Base-by-base conservation (phyloP, 305 asterid genomes). In the Fraxinus platypoda region DNA sequence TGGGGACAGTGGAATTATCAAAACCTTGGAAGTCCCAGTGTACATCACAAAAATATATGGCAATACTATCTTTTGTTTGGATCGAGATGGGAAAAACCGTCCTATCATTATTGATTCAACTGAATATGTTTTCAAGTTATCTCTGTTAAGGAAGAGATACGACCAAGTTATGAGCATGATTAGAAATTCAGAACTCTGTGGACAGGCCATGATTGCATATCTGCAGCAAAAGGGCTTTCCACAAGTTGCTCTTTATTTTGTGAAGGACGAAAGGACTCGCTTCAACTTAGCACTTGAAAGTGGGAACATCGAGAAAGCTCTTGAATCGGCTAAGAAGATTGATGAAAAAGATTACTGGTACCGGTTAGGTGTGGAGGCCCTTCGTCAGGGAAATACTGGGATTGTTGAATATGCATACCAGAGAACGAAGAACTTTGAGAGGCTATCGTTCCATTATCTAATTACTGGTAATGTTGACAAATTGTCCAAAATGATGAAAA, bases 171-270 rank as follows among this genome's bases (percentile, higher is more conserved):
- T 92, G 96, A 88, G 87, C 86, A 88, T 88, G 91, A 88, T 88
- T 37, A 86, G 77, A 80, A 88, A 88, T 38, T 86, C 91, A 4
- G 88, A 86, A 43, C 71, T 88, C 11, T 88, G 91, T 76, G 91
- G 91, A 37, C 91, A 88, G 82, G 91, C 91, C 68, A 87, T 87
- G 96, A 92, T 92, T 76, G 92, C 96, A 1, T 92, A 92, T 87
- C 83, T 92, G 81, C 96, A 92, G 90, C 96, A 92, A 85, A 92
- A 92, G 88, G 96, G 96, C 57, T 92, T 92, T 78, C 96, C 96
- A 8, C 94, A 92, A 84, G 94, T 92, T 79, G 96, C 96, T 17
- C 91, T 92, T 76, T 91, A 92, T 88, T 92, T 92, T 62, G 96
- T 92, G 73, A 92, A 92, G 88, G 96, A 92, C 81, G 96, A 92